Conservation (phyloP, 306 rosid genomes). For the Rubus idaeus region DNA sequence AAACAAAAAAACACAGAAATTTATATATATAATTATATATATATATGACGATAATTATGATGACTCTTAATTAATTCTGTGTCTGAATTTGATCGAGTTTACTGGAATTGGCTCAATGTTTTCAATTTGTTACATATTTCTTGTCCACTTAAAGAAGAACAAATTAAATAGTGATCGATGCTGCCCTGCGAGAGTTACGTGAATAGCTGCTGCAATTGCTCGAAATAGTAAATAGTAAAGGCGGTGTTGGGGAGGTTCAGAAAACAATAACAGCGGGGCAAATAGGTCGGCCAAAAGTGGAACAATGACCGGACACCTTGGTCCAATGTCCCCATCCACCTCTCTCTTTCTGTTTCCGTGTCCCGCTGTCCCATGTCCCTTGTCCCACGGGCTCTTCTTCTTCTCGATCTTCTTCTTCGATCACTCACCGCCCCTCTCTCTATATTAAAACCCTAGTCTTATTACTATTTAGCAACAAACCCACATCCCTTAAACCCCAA, state of each 20-base stretch:
- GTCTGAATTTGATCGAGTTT: too few relatives aligned
- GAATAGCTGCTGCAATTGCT: neutral
- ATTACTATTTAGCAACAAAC: neutral
- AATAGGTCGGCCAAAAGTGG: constrained; percentile 41
- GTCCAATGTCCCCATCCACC: constrained; percentile 40
- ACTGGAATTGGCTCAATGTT: too few relatives aligned
- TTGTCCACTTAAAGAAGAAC: neutral
- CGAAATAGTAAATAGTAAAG: neutral
- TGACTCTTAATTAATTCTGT: too few relatives aligned
- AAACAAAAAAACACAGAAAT: too few relatives aligned
- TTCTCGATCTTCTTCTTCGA: neutral
- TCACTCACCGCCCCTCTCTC: neutral
- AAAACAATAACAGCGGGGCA: constrained; percentile 12
- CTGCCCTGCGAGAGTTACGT: neutral
- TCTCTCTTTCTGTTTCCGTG: neutral
- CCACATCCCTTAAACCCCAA: constrained; percentile 17
- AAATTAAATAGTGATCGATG: neutral
- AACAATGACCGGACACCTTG: constrained; percentile 59
- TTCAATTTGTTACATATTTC: too few relatives aligned
- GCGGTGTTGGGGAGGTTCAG: neutral
- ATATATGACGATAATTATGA: too few relatives aligned
- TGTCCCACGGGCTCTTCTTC: constrained; percentile 21
- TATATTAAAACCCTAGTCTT: constrained; percentile 6
- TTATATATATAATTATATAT: too few relatives aligned
- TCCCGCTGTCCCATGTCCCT: constrained; percentile 38